These are phyloP conservation scores for Blastocystis sp. DNA, from an alignment of 352 stramenopile genomes.

Conservation along the genomic window DNA sequence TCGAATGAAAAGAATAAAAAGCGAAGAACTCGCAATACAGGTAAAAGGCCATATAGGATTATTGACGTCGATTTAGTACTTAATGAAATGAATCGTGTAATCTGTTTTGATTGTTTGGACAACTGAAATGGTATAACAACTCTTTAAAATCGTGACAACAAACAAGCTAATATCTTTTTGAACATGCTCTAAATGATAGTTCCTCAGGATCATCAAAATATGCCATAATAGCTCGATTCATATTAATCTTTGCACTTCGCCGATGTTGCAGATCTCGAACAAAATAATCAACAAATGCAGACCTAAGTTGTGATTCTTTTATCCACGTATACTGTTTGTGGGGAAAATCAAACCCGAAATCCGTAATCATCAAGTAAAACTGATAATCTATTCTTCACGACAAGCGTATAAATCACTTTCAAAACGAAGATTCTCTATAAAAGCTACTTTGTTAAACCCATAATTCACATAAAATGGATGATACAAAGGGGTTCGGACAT, in stretches of 20 bases:
- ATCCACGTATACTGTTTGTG: background rate
- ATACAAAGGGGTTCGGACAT: background rate
- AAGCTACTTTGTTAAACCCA: constrained; percentile 10
- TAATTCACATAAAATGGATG: constrained; percentile 48
- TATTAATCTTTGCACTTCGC: background rate
- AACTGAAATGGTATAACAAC: background rate
- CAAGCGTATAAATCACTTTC: background rate
- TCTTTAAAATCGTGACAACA: background rate
- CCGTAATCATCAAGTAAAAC: constrained; percentile 23
- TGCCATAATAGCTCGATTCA: background rate
- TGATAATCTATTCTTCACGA: background rate
- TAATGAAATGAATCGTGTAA: background rate
- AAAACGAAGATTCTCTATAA: background rate
- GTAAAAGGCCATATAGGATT: background rate
- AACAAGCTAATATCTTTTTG: background rate
- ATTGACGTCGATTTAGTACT: background rate
- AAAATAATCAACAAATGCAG: background rate
- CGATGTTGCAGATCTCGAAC: background rate
- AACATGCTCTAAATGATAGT: background rate
- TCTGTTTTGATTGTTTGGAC: background rate
- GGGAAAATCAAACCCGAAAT: constrained; percentile 51
- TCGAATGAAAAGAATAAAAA: no score
- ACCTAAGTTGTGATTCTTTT: background rate
- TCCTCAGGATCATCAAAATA: background rate
- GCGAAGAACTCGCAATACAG: no score